These are phyloP conservation scores for Aristolochia contorta DNA, from an alignment of 164 flowering plant genomes.

Conservation along the genomic window DNA sequence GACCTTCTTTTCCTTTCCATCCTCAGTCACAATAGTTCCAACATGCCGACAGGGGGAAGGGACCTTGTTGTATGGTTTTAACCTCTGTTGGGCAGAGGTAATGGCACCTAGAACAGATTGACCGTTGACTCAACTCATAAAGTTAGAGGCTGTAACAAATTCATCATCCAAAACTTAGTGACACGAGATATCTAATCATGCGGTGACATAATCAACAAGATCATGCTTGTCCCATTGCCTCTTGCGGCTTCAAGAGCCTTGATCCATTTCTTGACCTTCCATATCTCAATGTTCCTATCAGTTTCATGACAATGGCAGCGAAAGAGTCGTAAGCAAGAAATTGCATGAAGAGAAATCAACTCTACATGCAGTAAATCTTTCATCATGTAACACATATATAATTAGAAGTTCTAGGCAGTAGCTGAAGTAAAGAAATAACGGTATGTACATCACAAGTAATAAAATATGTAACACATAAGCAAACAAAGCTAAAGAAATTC, in stretches of 20 bases:
- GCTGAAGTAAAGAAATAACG: too few relatives aligned
- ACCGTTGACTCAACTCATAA: constrained; percentile 4
- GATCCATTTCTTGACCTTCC: constrained; percentile 8
- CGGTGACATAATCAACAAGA: constrained; percentile 7
- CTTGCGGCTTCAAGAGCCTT: constrained; percentile 8
- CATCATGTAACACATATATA: too few relatives aligned
- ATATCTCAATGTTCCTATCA: constrained; percentile 10
- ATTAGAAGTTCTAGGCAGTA: too few relatives aligned
- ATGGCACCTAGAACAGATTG: constrained; percentile 5
- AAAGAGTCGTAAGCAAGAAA: not conserved
- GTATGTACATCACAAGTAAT: too few relatives aligned
- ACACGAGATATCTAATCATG: constrained; percentile 5
- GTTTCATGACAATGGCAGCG: constrained; percentile 9
- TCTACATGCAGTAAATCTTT: too few relatives aligned
- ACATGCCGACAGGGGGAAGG: constrained; percentile 5
- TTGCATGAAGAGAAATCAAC: too few relatives aligned
- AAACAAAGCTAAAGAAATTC: not conserved
- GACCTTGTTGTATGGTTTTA: constrained; percentile 5
- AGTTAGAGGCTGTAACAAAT: constrained; percentile 5
- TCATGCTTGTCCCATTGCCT: constrained; percentile 10
- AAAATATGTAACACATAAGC: not conserved
- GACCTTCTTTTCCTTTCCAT: constrained; percentile 10
- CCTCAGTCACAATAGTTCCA: constrained; percentile 9
- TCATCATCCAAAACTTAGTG: constrained; percentile 7
- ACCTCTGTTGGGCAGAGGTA: constrained; percentile 4